phyloP scores from a whole-genome alignment of 108 stramenopile genomes.

The Stephanodiscus triporus region DNA sequence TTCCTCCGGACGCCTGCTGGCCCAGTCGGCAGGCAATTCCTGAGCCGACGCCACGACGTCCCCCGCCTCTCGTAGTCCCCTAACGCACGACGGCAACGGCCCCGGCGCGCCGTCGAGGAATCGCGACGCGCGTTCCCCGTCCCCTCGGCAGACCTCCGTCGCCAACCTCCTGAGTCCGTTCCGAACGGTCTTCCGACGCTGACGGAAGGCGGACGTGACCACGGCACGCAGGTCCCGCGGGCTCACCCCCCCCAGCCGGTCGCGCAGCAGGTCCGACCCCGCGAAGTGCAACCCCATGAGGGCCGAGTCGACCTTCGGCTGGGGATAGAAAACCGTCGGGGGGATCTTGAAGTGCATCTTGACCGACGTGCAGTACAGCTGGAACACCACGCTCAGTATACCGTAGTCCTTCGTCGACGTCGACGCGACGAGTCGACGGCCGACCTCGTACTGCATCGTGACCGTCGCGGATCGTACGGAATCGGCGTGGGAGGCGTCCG shows the following conservation, averaged over 20 bases:
- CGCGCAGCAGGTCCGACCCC: constrained; percentile 57
- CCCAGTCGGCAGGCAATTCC: constrained; percentile 84
- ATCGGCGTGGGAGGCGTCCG: constrained; percentile 89
- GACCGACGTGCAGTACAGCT: constrained; percentile 80
- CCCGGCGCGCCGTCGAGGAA: constrained; percentile 59
- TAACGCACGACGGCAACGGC: constrained; percentile 61
- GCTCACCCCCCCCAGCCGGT: constrained; percentile 78
- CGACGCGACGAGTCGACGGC: constrained; percentile 85
- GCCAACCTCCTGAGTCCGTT: constrained; percentile 87
- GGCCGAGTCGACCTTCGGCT: constrained; percentile 95
- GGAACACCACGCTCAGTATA: constrained; percentile 94
- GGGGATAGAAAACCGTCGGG: constrained; percentile 96
- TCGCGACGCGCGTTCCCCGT: constrained; percentile 41
- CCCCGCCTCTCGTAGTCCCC: constrained; percentile 43
- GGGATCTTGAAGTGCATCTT: constrained; percentile 95
- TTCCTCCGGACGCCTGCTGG: constrained; percentile 89
- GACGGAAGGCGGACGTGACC: constrained; percentile 90
- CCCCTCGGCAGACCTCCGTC: constrained; percentile 42
- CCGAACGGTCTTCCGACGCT: constrained; percentile 94
- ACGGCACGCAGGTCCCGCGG: constrained; percentile 82
- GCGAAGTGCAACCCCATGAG: constrained; percentile 92
- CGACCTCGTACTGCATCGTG: constrained; percentile 98
- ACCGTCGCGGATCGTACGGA: constrained; percentile 90
- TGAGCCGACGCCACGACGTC: constrained; percentile 78
- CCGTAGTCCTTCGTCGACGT: constrained; percentile 90